Base-by-base conservation (phyloP, 768 basidiomycete genomes). In the Hysterangium stoloniferum region DNA sequence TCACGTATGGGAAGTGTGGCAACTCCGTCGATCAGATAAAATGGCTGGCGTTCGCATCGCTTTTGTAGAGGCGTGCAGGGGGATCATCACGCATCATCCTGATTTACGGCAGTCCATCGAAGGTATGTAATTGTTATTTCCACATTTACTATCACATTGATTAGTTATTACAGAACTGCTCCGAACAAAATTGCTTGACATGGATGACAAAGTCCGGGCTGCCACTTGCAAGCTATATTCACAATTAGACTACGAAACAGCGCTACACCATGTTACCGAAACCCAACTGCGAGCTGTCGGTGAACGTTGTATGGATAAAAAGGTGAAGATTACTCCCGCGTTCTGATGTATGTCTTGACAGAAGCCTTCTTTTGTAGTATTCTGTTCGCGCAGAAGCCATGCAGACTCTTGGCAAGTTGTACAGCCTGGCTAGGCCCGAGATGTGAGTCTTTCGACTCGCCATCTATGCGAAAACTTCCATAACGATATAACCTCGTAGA, bases 191-290 rank as follows among this genome's bases (percentile, higher is more conserved):
- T 66, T 95, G 4, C 58, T 77, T 1, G 96, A 99, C 64, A 84
- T 89, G 0, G 96, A 98, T 56, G 96, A 97, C 53, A 88, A 82
- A 60, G 83, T 99, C 35, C 80, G 96, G 25, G 79, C 86, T 5
- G 84, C 90, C 0, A 81, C 82, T 1, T 95, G 92, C 71, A 82
- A 77, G 59, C 66, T 89, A 9, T 90, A 91, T 57, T 80, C 82
- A 1, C 76, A 82, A 48, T 68, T 98, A 9, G 94, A 97, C 62
- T 97, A 91, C 60, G 96, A 99, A 66, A 86, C 84, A 0, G 86
- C 82, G 0, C 62, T 92, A 28, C 93, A 95, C 61, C 82, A 90
- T 58, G 80, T 94, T 25, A 77, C 79, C 7, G 73, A 74, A 53
- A 61, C 62, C 0, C 81, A 84, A 44, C 68, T 97, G 40, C 71